Evolutionary conservation across 2,329 filamentous ascomycete species (phyloP), one percentile per base, ranked within the genome.

Genomic region (Ceratocystis papillata): DNA sequence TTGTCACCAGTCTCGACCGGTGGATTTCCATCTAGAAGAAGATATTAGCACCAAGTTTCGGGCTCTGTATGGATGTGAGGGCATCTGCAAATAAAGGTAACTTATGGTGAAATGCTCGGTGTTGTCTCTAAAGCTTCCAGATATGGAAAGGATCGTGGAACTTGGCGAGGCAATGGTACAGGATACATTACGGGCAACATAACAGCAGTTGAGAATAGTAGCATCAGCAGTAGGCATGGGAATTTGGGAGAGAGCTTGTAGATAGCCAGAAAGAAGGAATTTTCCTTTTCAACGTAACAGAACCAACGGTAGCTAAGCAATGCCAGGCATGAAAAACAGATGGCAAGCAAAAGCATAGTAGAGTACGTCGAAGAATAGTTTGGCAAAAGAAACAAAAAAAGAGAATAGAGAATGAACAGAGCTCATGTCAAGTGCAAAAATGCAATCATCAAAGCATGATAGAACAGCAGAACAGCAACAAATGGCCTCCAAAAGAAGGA

Each of bases 211-310:
- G 55, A 37, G 30, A 59, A 30, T 37, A 59, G 28, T 59, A 30
- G n/a, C 30, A 59, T 59, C 55, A 59, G 22, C 20, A 59, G 55
- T 37, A 59, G 55, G 55, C 55, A 59, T 37, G 55, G 55, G 55
- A 59, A 59, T 59, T 59, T 37, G 15, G 30, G 25, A 59, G 55
- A 59, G 55, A 37, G 28, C 55, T 59, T 59, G 55, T 59, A 59
- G 28, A 25, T 59, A 59, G 55, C 55, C 55, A 59, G 55, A 59
- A 15, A 37, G 55, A n/a, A 30, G 28, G 53, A n/a, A 8, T 5
- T 57, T 33, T 59, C 30, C 25, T 59, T 37, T 20, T 37, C 55
- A 59, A 20, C 30, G 28, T 37, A 25, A 37, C 30, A 37, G 33
- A 37, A 59, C 55, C 55, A 59, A 59, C 28, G 2, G 28, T 59